phyloP scores from a whole-genome alignment of 1,284 basidiomycete genomes.

The Xerocomus amazonicus region DNA sequence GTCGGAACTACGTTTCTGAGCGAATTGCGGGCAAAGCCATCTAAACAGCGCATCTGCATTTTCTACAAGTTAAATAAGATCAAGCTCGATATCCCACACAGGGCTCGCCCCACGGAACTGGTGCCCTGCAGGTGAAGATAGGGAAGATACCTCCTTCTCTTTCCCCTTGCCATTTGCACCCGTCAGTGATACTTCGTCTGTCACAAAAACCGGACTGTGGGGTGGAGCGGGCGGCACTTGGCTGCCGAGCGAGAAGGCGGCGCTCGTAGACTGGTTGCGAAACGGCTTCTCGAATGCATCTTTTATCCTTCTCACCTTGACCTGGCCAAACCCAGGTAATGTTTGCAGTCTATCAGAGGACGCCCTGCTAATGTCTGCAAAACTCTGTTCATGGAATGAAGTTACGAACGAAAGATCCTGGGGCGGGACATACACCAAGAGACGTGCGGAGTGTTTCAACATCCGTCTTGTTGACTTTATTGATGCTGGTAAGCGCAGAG shows the following conservation, averaged over 20 bases:
- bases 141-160: conserved; percentile 12
- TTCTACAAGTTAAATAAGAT: conserved; percentile 21
- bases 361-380: conserved; percentile 74
- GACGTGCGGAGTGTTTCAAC: conserved; percentile 89
- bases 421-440: conserved; percentile 73
- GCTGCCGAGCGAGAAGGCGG: conserved; percentile 37
- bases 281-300: conserved; percentile 79
- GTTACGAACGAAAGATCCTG: neutral
- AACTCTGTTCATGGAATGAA: conserved; percentile 55
- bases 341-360: conserved; percentile 72
- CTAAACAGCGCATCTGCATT: neutral
- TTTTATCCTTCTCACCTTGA: conserved; percentile 84
- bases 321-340: conserved; percentile 91
- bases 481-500: conserved; percentile 85
- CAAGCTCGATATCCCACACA: conserved; percentile 59
- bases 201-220: neutral
- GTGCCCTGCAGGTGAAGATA: conserved; percentile 2
- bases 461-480: conserved; percentile 97
- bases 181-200: conserved; percentile 12
- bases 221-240: conserved; percentile 13
- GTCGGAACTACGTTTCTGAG: neutral
- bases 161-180: conserved; percentile 18
- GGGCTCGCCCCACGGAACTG: conserved; percentile 39
- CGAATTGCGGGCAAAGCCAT: neutral
- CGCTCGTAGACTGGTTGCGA: conserved; percentile 57